These are phyloP conservation scores for Cordyceps tenuipes DNA, from an alignment of 2,329 filamentous ascomycete species.

Conservation along the genomic window DNA sequence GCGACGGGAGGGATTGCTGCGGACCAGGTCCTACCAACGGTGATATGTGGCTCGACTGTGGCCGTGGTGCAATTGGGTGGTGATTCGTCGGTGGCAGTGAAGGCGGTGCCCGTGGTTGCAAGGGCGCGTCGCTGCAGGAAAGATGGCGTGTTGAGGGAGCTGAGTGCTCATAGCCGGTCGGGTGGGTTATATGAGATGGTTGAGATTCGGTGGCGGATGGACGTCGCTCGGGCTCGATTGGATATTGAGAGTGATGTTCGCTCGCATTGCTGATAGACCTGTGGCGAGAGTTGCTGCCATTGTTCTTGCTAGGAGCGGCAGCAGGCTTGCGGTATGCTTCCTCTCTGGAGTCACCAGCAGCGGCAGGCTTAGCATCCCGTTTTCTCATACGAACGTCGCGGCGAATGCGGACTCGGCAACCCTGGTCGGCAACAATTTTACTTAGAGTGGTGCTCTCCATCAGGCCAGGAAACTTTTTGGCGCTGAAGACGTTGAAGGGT, in stretches of 20 bases:
- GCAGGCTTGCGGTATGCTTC: constrained; percentile 35
- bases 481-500: constrained; percentile 84
- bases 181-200: constrained; percentile 31
- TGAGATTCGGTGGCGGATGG: constrained; percentile 41
- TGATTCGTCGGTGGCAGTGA: constrained; percentile 23
- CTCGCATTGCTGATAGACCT: constrained; percentile 55
- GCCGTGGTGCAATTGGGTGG: constrained; percentile 22
- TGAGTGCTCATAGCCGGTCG: constrained; percentile 26
- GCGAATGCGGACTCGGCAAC: constrained; percentile 89
- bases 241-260: constrained; percentile 36
- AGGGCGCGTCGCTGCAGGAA: constrained; percentile 24
- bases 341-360: constrained; percentile 56
- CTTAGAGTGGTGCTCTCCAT: constrained; percentile 84
- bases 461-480: constrained; percentile 96
- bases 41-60: constrained; percentile 13
- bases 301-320: constrained; percentile 19
- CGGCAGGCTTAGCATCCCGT: constrained; percentile 59
- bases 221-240: constrained; percentile 33
- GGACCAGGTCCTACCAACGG: constrained; percentile 17
- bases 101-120: constrained; percentile 13
- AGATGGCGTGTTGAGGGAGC: constrained; percentile 24
- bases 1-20: constrained; percentile 28
- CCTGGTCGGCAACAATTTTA: constrained; percentile 88
- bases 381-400: constrained; percentile 90
- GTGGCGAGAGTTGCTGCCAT: constrained; percentile 33